Evolutionary conservation across 2,329 filamentous ascomycete species (phyloP), one percentile per base, ranked within the genome.

Genomic region (Coleophoma cylindrospora): DNA sequence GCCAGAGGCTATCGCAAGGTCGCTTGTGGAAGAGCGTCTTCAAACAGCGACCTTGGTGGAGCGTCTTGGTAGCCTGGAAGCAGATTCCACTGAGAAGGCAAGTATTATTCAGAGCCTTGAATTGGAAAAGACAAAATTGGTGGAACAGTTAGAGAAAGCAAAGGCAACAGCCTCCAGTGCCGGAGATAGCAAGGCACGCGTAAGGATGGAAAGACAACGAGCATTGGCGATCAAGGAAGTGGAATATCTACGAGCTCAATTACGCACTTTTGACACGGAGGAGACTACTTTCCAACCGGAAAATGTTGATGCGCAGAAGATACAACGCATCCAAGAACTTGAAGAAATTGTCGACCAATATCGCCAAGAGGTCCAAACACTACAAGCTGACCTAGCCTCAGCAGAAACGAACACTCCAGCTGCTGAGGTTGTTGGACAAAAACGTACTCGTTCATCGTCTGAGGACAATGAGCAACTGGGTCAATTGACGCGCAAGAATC

Each of bases 201-300:
- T 87, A 48, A 81, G 94, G 33, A 72, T 96, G 0, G 92, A 99
- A 61, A 80, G 94, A 51, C 92, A 97, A 65, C 87, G 89, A 51
- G 81, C 79, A 1, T 77, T 99, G 8, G 90, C 91, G 0, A 77
- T 90, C 21, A 96, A 96, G 64, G 95, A 99, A 66, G 89, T 94
- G 0, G 91, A 96, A 58, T 96, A 95, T 65, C 78, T 99, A 7
- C 87, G 94, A 19, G 92, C 90, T 0, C 94, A 99, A 67, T 77
- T 97, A 49, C 91, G 91, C 69, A 86, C 88, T 0, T 87, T 95
- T 53, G 89, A 97, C 61, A 80, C 83, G 1, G 94, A 99, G 67
- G 91, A 97, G 61, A 81, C 83, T 48, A 91, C 91, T 0, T 87
- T 96, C 71, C 84, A 92, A 49, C 83, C 89, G 0, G 88, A 90